Evolutionary conservation across 192 early-diverging fungal genomes (phyloP).

Genomic region (Dissophora globulifera): DNA sequence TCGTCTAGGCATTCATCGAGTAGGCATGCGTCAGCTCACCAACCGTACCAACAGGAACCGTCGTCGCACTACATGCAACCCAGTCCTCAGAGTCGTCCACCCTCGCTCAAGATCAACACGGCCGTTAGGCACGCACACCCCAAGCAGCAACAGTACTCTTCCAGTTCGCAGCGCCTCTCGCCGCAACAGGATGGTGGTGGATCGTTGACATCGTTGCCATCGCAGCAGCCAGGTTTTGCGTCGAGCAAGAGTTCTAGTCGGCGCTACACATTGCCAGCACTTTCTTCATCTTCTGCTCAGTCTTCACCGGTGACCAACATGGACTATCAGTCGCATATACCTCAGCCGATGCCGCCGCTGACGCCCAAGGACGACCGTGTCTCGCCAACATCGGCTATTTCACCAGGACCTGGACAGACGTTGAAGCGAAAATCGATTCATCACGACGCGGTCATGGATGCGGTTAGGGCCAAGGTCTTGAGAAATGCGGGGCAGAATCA

Average conservation of each 20-base stretch:
- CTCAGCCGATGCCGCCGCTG: conserved; percentile 38
- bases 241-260: conserved; percentile 22
- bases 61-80: conserved; percentile 9
- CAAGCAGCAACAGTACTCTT: conserved; percentile 16
- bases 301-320: conserved; percentile 36
- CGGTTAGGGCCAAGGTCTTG: conserved; percentile 53
- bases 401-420: conserved; percentile 26
- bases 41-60: conserved; percentile 10
- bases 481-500: conserved; percentile 47
- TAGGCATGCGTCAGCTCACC: conserved; percentile 5
- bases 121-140: conserved; percentile 19
- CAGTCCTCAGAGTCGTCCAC: conserved; percentile 19
- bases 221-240: not conserved
- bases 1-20: not conserved
- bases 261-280: conserved; percentile 17
- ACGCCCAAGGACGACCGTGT: conserved; percentile 44
- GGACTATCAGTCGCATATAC: conserved; percentile 48
- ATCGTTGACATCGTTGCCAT: conserved; percentile 3
- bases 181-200: conserved; percentile 6
- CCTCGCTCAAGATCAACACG: conserved; percentile 36
- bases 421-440: conserved; percentile 55
- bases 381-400: conserved; percentile 40
- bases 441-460: conserved; percentile 60
- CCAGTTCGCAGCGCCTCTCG: conserved; percentile 11
- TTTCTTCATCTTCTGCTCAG: conserved; percentile 27